phyloP scores from a whole-genome alignment of 192 early-diverging fungal genomes.

The Podila epicladia region DNA sequence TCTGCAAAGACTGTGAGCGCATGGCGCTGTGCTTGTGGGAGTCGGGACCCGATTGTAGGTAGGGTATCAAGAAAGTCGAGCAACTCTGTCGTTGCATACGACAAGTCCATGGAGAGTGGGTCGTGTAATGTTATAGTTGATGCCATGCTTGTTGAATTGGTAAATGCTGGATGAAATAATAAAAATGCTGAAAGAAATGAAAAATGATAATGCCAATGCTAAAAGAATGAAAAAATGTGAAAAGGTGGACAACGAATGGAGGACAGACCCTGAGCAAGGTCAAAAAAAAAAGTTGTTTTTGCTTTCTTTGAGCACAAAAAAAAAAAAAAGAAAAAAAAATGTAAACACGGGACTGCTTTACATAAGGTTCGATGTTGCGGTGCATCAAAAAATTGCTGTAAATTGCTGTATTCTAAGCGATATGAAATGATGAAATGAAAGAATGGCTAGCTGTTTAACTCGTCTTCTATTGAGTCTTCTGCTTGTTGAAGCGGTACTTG shows the following conservation, averaged over 20 bases:
- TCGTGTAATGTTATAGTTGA: conserved; percentile 30
- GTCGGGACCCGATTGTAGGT: conserved; percentile 4
- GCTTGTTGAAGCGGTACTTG: conserved; percentile 19
- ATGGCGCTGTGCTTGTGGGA: conserved; percentile 23
- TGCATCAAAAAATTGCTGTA: neutral
- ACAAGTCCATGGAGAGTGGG: conserved; percentile 46
- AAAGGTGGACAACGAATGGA: conserved; percentile 3
- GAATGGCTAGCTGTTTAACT: too few species aligned
- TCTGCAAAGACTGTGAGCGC: conserved; percentile 25
- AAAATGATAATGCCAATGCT: conserved; percentile 7
- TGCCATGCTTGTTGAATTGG: conserved; percentile 13
- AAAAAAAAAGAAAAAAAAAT: neutral
- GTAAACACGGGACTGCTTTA: neutral
- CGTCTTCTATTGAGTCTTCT: conserved; percentile 4
- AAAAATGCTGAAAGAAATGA: conserved; percentile 5
- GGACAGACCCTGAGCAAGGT: neutral
- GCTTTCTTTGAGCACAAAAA: conserved; percentile 6
- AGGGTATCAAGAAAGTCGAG: conserved; percentile 52
- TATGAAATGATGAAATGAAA: neutral
- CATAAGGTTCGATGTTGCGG: too few species aligned
- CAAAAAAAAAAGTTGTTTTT: neutral
- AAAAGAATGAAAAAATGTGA: neutral
- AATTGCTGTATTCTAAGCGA: too few species aligned
- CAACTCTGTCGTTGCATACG: conserved; percentile 34
- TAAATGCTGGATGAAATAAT: conserved; percentile 1